Base-by-base conservation (phyloP, 2,329 filamentous ascomycete species). In the Helotiales sp. region DNA sequence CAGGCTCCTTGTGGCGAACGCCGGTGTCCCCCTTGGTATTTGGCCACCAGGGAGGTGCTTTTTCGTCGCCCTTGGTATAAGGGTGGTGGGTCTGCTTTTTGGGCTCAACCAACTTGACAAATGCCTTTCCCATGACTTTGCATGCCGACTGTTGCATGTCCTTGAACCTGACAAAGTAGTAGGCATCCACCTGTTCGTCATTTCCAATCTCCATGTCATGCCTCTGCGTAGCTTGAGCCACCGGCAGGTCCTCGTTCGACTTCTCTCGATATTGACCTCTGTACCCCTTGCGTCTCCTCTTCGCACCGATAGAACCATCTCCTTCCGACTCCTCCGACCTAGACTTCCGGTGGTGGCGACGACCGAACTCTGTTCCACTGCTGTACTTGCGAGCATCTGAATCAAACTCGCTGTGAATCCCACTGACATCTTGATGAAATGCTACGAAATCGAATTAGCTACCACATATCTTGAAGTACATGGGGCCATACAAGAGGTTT, bases 11-110 rank as follows among this genome's bases (percentile, higher is more conserved):
- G 76, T 92, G 90, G 13, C 86, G 83, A 61, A 91, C 87, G 40
- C 84, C 81, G 64, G 83, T 82, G 0, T 82, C 85, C 81, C 83
- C 85, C 84, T 6, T 82, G 79, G 74, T 85, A 82, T 2, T 60
- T 8, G 89, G 89, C 89, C 89, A 91, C 89, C 89, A 91, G 61
- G 85, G 85, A 0, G 89, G 87, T 1, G 85, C 85, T 71, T 86
- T 88, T 34, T 84, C 84, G 54, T 89, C 85, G 34, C 84, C 86
- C n/a, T 84, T 83, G 1, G 88, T 91, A 74, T 93, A 93, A 0
- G 91, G 91, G 72, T 91, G 88, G 20, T 86, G 89, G 0, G 89
- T 89, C 77, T 93, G 91, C 77, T 93, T 93, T 79, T 91, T 92
- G 0, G 91, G 91, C 72, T 91, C 90, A 1, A 93, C 87, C 1